Percentiles rank a stretch among this genome's conserved stretches.
Conservation (phyloP, 345 rosid species). For the Pistacia integerrima region DNA sequence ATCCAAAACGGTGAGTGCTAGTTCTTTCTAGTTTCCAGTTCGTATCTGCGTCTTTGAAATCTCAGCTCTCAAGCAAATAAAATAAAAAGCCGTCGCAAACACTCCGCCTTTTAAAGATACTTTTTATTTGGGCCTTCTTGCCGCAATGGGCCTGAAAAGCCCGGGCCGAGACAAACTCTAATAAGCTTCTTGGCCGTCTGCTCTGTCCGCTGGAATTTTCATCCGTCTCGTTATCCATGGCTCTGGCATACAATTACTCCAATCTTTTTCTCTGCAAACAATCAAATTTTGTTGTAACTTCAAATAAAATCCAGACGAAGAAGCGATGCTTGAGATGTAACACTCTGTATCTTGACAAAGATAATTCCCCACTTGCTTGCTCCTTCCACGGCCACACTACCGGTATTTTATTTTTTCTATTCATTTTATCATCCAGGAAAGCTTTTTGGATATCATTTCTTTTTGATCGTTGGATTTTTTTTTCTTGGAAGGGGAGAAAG, state of each 20-base stretch:
- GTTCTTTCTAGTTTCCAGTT: neutral
- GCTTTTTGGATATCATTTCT: neutral
- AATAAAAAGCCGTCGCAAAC: too few species aligned
- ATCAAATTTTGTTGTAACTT: neutral
- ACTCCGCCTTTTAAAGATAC: neutral
- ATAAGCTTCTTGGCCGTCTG: neutral
- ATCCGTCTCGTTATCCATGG: conserved; percentile 4
- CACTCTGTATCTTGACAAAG: conserved; percentile 39
- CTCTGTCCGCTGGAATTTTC: neutral
- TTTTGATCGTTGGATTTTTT: too few species aligned
- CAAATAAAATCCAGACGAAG: conserved; percentile 23
- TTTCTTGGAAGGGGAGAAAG: conserved; percentile 47
- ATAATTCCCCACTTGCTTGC: conserved; percentile 58
- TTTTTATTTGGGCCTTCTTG: neutral
- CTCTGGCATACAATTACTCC: conserved; percentile 5
- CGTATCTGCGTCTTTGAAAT: neutral
- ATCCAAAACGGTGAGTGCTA: neutral
- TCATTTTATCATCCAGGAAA: too few species aligned
- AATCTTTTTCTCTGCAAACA: conserved; percentile 4
- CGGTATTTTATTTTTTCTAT: conserved; percentile 24
- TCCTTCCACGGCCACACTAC: conserved; percentile 64
- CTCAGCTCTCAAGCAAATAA: too few species aligned
- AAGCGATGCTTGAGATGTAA: conserved; percentile 60
- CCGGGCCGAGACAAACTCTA: neutral
- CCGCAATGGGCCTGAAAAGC: neutral